Evolutionary conservation across 768 basidiomycete species (phyloP), one percentile per base, ranked within the genome.

Genomic region (Albatrellus ellisii): DNA sequence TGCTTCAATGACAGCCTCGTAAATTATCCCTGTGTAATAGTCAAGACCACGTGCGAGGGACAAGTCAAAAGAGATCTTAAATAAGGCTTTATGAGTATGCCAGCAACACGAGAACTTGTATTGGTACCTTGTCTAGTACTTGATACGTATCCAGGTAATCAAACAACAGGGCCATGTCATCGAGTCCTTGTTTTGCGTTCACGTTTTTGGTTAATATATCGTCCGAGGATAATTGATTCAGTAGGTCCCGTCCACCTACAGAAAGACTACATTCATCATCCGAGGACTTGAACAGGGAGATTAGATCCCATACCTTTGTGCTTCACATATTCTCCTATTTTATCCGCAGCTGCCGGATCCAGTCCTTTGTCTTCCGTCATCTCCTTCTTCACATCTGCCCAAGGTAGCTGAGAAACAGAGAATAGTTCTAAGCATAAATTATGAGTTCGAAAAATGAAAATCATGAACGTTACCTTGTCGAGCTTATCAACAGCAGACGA

Each of bases 11-110:
- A 86, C 75, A 32, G 89, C 95, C 62, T 99, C 94, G 62, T 94
- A 98, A 58, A 98, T 98, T 54, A 99, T 80, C 14, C 95, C 95
- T 2, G 94, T 99, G 62, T 99, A 98, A 62, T 99, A 98, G 60
- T 98, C 95, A 17, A 98, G 72, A 28, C 94, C 94, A 25, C 94
- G 82, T n/a, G 94, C 94, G 11, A 99, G 76, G 2, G 91, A 95
- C 49, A 98, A 73, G 60, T 99, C 94, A 56, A 99, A 97, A 2
- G 88, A 92, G 53, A 99, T 73, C 86, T 91, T 49, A 25, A 26
- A 25, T 2, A 28, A 25, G 15, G 24, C 12, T 3, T 2, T 17
- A 17, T 42, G 3, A 22, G 6, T 6, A 20, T 2, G 17, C 20
- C 1, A 2, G 3, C 25, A 14, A n/a, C n/a, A n/a, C n/a, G n/a